Evolutionary conservation across 164 flowering plant species (phyloP), one percentile per base, ranked within the genome.

Genomic region (Stephania yunnanensis): DNA sequence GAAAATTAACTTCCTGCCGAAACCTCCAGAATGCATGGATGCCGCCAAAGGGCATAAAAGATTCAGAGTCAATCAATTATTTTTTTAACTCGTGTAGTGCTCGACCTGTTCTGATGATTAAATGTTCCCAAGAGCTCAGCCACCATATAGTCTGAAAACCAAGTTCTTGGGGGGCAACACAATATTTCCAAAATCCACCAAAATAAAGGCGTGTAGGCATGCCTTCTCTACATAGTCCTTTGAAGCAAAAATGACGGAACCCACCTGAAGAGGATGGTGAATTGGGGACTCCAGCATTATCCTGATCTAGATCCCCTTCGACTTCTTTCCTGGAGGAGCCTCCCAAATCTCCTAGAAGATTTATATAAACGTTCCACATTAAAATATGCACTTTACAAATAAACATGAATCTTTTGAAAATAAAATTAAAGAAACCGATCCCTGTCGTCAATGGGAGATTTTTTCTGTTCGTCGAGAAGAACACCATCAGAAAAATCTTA

Each of bases 231-330:
- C 87, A 90, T 80, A 92, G 86, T 88, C 96, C 93, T 88, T 90
- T 90, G 87, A 92, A 90, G 87, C 92, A 91, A 87, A 88, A 85
- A 88, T 88, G 92, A 91, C 85, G 86, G 92, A 93, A 95, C 99
- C 99, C 97, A 95, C 99, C 99, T 95, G 98, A 90, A 89, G 97
- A 89, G 68, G 95, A 84, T 77, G 95, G 93, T 86, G 93, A 88
- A 81, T 84, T 84, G 84, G 96, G 90, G 78, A 81, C 87, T 83
- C 85, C 90, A 76, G 83, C 85, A 76, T 58, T 81, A 75, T 85
- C 82, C 44, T 84, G 72, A 74, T 92, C 87, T 67, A 70, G 73
- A 75, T 86, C 91, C 82, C 82, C 89, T 84, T 79, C 91, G 81
- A 80, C 90, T 81, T 87, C 92, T 68, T 86, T 81, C 73, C 68